A percentile compares a stretch with the other conserved stretches of the same genome.
Evolutionary conservation across 2,329 filamentous ascomycete genomes (phyloP).

Genomic region (Arachnopeziza araneosa): DNA sequence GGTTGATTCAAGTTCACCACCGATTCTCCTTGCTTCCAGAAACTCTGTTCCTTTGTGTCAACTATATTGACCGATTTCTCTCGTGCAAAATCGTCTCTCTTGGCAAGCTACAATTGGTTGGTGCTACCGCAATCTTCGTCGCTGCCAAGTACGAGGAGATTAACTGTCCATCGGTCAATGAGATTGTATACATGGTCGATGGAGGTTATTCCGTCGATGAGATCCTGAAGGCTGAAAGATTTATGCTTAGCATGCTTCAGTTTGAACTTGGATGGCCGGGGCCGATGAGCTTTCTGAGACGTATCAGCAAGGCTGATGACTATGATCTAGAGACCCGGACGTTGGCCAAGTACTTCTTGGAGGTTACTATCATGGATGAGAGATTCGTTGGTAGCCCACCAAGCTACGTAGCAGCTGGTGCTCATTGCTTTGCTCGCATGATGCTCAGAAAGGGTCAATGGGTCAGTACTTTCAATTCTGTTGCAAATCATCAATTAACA

Average conservation of each 20-base stretch:
- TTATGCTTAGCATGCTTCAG: constrained; percentile 94
- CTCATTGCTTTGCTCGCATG: constrained; percentile 84
- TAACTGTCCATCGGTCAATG: constrained; percentile 88
- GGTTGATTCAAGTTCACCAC: constrained; percentile 92
- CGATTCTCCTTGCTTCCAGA: constrained; percentile 89
- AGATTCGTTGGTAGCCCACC: constrained; percentile 88
- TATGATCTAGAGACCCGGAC: constrained; percentile 95
- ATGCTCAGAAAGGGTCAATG: constrained; percentile 90
- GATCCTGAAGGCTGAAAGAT: constrained; percentile 93
- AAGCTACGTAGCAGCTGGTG: constrained; percentile 84
- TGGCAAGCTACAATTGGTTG: constrained; percentile 90
- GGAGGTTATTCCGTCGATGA: constrained; percentile 83
- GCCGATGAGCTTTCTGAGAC: constrained; percentile 94
- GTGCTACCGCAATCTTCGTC: constrained; percentile 90
- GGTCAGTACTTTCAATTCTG: constrained; percentile 52
- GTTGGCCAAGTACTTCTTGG: constrained; percentile 94
- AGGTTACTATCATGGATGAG: constrained; percentile 96
- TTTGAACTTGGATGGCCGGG: constrained; percentile 98
- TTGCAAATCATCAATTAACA: constrained; percentile 9
- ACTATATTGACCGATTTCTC: constrained; percentile 96
- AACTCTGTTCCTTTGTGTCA: constrained; percentile 90
- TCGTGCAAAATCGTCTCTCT: constrained; percentile 92
- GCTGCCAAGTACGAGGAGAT: constrained; percentile 99
- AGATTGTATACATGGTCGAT: constrained; percentile 99
- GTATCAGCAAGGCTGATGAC: constrained; percentile 97